Base-by-base conservation (phyloP, 2,329 filamentous ascomycete genomes). In the Pyricularia sp. region DNA sequence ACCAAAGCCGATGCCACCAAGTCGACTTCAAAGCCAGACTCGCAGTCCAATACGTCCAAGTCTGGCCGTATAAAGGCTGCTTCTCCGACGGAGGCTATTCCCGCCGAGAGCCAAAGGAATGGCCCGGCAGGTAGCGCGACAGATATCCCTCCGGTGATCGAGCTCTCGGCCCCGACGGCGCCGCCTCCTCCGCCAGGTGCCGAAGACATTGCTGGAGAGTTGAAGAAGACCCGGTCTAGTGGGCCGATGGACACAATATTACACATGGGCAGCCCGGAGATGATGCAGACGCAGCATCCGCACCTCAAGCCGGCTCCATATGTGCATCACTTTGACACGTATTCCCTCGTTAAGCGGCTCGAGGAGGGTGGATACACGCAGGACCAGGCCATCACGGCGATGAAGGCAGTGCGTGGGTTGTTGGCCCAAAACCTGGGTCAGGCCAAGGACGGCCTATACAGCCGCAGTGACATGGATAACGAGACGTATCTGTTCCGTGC, bases 271-370 rank as follows among this genome's bases (percentile, higher is more conserved):
- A 72, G 73, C 19, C 75, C 75, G n/a, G 67, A 70, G 59, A 73
- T 59, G 67, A 72, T 44, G 65, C 71, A 24, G 66, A 70, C 60
- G 71, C 78, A 62, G 82, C 82, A 84, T 26, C 88, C 88, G 4
- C 87, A 92, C 73, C 83, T 89, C 72, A 81, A 85, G 62, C 84
- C 90, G 0, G 85, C 90, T 8, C 89, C 88, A 1, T 96, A 96
- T 73, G 87, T 96, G 40, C 94, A 99, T 77, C 92, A 97, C 77
- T 99, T 99, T 76, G 93, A 99, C 77, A 96, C 88, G 28, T 99
- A 94, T 76, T 88, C 86, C 16, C 83, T 97, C 5, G 94, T 97
- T 19, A 88, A 89, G 72, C 86, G 91, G 70, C 85, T 99, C 19
- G 82, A 87, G 22, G 78, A 77, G 0, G 86, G 87, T 13, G 89